These are phyloP conservation scores for Corymbia maculata DNA, from an alignment of 345 rosid species.

Conservation along the genomic window DNA sequence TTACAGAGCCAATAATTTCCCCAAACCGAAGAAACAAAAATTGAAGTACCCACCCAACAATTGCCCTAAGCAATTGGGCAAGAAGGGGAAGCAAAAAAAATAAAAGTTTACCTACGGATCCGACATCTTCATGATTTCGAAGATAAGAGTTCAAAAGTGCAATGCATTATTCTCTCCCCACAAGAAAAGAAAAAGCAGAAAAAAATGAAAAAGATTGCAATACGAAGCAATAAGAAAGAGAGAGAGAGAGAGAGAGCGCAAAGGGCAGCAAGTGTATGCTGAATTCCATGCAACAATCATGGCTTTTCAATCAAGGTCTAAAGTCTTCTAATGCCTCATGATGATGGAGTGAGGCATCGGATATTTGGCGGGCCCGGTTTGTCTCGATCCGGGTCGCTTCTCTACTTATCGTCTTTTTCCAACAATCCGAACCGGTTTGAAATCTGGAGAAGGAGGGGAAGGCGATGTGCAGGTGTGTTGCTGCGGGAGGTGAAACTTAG, in stretches of 20 bases:
- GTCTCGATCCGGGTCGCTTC: slow-evolving; percentile 8
- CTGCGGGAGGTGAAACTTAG: slow-evolving; percentile 14
- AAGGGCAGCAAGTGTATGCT: slow-evolving; percentile 6
- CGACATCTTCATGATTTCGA: slow-evolving; percentile 40
- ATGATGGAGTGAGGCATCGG: slow-evolving; percentile 70
- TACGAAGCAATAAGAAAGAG: slow-evolving; percentile 30
- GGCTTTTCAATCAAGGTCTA: slow-evolving; percentile 55
- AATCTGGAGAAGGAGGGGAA: background rate
- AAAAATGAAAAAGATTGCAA: slow-evolving; percentile 13
- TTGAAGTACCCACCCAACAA: background rate
- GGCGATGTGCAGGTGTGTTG: background rate
- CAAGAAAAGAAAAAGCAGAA: background rate
- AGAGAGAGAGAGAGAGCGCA: slow-evolving; percentile 13
- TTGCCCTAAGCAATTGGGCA: background rate
- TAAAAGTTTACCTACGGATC: slow-evolving; percentile 8
- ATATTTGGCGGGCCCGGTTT: slow-evolving; percentile 45
- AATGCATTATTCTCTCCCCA: slow-evolving; percentile 13
- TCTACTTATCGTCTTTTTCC: background rate
- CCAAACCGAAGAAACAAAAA: background rate
- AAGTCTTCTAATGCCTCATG: slow-evolving; percentile 49
- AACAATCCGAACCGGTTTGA: background rate
- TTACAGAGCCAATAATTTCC: background rate
- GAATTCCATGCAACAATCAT: slow-evolving; percentile 96
- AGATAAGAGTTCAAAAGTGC: slow-evolving; percentile 34
- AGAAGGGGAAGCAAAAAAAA: background rate